Conservation (phyloP, 345 rosid genomes). For the Sisymbrium altissimum region DNA sequence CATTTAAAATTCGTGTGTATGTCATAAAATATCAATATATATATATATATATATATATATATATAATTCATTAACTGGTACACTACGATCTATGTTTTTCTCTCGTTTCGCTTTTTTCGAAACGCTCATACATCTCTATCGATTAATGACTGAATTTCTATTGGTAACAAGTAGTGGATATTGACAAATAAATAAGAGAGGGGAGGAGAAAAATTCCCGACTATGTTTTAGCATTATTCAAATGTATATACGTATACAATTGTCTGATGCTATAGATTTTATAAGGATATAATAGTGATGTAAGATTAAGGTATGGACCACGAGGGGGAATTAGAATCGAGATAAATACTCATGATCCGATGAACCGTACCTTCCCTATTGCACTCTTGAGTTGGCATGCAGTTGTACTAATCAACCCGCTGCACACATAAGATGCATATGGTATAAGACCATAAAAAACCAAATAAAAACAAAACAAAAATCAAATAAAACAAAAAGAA, state of each 20-base stretch:
- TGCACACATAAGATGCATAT: conserved; percentile 14
- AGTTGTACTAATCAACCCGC: conserved; percentile 36
- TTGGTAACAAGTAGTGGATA: conserved; percentile 6
- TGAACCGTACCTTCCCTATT: conserved; percentile 32
- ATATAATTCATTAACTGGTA: background rate
- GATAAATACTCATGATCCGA: conserved; percentile 33
- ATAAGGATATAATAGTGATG: conserved; percentile 16
- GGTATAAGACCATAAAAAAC: background rate
- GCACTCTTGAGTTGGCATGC: conserved; percentile 32
- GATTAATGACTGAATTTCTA: background rate
- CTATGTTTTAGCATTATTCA: background rate
- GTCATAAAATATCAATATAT: background rate
- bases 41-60: background rate
- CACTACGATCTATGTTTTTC: background rate
- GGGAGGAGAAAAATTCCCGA: background rate
- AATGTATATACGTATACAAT: background rate
- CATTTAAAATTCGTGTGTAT: background rate
- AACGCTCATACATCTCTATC: conserved; percentile 18
- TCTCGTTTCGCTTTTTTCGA: background rate
- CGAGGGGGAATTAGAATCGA: conserved; percentile 23
- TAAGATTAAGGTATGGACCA: conserved; percentile 31
- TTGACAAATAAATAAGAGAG: background rate
- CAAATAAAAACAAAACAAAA: background rate
- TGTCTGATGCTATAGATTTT: background rate
- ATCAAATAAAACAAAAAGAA: background rate